Evolutionary conservation across 768 basidiomycete species (phyloP).

Genomic region (Gelatoporia subvermispora): DNA sequence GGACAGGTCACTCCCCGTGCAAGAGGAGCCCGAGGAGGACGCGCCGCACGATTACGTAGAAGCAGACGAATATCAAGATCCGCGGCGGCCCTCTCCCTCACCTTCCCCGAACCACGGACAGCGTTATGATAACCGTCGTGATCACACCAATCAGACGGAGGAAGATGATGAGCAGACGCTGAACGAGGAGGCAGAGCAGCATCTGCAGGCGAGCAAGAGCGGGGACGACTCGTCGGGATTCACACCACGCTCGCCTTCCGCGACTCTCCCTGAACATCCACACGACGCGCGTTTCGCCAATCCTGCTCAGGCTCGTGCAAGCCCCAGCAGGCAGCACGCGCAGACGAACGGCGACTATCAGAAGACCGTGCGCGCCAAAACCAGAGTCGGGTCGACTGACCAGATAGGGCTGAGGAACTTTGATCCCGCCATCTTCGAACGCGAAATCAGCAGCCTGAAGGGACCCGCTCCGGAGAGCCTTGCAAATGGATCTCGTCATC

Average conservation of each 20-base stretch:
- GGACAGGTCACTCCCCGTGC: constrained; percentile 70
- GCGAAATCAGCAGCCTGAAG: constrained; percentile 18
- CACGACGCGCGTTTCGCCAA: constrained; percentile 24
- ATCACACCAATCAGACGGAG: constrained; percentile 35
- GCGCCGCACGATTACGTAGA: constrained; percentile 24
- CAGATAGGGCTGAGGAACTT: constrained; percentile 57
- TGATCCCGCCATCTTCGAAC: constrained; percentile 52
- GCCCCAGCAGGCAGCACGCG: constrained; percentile 13
- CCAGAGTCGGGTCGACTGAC: constrained; percentile 55
- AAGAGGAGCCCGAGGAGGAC: constrained; percentile 74
- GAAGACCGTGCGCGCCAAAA: constrained; percentile 41
- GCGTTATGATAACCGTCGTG: constrained; percentile 31
- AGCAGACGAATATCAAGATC: constrained; percentile 28
- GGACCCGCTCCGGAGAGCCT: constrained; percentile 14
- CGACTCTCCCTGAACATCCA: constrained; percentile 48
- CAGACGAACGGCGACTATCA: constrained; percentile 23
- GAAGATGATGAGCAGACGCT: constrained; percentile 45
- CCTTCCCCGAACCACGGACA: constrained; percentile 41
- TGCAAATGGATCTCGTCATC: constrained; percentile 9
- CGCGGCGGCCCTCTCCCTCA: constrained; percentile 39
- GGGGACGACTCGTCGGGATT: constrained; percentile 31
- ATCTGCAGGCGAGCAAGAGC: constrained; percentile 16
- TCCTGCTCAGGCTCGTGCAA: constrained; percentile 8
- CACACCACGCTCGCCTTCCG: constrained; percentile 66
- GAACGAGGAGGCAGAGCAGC: constrained; percentile 46